Conservation (phyloP, 2,329 filamentous ascomycete genomes). For the Cladorrhinum sp. region DNA sequence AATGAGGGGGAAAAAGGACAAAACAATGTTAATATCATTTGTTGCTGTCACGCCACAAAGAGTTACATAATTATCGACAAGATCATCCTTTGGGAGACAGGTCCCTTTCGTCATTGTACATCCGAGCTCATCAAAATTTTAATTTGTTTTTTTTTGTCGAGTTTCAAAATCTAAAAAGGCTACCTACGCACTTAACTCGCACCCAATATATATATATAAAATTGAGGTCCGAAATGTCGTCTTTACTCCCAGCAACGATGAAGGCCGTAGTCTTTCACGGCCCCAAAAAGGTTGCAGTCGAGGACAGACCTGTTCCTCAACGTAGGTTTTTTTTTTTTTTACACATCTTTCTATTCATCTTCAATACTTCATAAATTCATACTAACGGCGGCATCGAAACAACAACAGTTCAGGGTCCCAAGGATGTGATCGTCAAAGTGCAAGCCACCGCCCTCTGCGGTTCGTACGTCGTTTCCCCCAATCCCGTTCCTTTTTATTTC, state of each 20-base stretch:
- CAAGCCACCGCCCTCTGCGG: conserved; percentile 82
- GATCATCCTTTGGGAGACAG: too few relatives aligned
- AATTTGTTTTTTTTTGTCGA: too few relatives aligned
- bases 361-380: conserved; percentile 16
- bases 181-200: too few relatives aligned
- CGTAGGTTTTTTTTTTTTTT: conserved; percentile 40
- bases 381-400: neutral
- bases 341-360: neutral
- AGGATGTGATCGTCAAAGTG: conserved; percentile 81
- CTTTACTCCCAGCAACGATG: conserved; percentile 58
- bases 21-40: too few relatives aligned
- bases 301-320: conserved; percentile 75
- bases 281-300: conserved; percentile 68
- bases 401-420: conserved; percentile 57
- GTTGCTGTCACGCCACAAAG: too few relatives aligned
- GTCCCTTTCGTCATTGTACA: too few relatives aligned
- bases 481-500: neutral
- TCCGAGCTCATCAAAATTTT: too few relatives aligned
- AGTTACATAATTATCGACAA: too few relatives aligned
- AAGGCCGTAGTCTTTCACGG: conserved; percentile 86
- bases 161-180: too few relatives aligned
- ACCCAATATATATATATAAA: too few relatives aligned
- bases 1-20: too few relatives aligned
- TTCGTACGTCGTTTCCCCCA: conserved; percentile 55
- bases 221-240: conserved; percentile 5